Conservation (phyloP, 768 basidiomycete genomes). For the Mycena leptocephala region DNA sequence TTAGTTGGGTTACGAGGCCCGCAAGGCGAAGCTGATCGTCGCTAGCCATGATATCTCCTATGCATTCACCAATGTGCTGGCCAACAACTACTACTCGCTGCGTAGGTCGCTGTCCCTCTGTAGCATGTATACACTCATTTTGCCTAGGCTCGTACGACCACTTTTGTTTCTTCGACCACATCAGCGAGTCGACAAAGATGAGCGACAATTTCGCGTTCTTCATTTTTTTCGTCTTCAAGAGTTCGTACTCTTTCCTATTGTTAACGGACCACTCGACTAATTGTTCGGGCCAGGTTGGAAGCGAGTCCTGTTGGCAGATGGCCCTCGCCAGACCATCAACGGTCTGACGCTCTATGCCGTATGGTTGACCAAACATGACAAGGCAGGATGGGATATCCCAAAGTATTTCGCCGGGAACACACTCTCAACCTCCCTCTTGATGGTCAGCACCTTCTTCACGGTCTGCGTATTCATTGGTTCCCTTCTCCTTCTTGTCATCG, state of each 20-base stretch:
- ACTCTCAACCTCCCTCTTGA: conserved; percentile 86
- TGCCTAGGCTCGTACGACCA: conserved; percentile 91
- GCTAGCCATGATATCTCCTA: conserved; percentile 97
- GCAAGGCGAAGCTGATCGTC: conserved; percentile 95
- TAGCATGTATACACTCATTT: conserved; percentile 24
- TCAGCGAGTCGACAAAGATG: conserved; percentile 94
- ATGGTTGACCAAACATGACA: conserved; percentile 63
- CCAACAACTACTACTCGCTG: conserved; percentile 96
- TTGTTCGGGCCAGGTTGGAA: conserved; percentile 79
- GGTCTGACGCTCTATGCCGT: conserved; percentile 97
- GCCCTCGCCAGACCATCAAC: conserved; percentile 97
- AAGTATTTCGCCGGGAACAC: conserved; percentile 88
- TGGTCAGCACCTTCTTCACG: conserved; percentile 93
- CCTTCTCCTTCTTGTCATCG: conserved; percentile 84
- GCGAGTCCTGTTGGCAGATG: conserved; percentile 91
- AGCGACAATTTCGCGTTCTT: conserved; percentile 99
- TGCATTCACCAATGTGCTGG: conserved; percentile 98
- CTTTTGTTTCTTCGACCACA: conserved; percentile 98
- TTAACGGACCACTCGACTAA: not conserved
- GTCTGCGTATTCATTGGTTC: conserved; percentile 91
- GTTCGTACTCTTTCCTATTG: conserved; percentile 53
- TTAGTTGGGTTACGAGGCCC: conserved; percentile 92
- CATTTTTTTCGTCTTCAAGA: conserved; percentile 99
- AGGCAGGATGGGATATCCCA: conserved; percentile 75
- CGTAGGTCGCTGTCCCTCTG: conserved; percentile 65